Conservation (phyloP, 2,329 filamentous ascomycete species). For the Tolypocladium pustulatum region DNA sequence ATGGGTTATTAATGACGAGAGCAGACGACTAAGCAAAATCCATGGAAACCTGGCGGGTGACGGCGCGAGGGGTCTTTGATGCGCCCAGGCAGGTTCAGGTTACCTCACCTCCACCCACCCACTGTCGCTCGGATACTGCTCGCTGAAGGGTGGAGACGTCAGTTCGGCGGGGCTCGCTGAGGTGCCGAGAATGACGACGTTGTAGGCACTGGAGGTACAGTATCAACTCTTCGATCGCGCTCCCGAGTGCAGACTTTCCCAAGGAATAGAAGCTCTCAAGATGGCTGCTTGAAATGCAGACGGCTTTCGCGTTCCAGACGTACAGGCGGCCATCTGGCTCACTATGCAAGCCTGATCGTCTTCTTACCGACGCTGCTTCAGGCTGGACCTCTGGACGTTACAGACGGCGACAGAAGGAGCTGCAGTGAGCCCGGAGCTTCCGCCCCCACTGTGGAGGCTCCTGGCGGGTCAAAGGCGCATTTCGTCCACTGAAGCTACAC, state of each 20-base stretch:
- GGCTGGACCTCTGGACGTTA: not conserved
- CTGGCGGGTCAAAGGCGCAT: not conserved
- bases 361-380: not conserved
- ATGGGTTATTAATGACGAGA: constrained; percentile 8
- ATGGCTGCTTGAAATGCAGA: not conserved
- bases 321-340: not conserved
- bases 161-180: not conserved
- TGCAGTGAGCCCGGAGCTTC: constrained; percentile 1
- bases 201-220: not conserved
- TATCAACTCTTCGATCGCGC: not conserved
- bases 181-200: not conserved
- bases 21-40: not conserved
- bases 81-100: not conserved
- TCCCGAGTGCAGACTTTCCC: not conserved
- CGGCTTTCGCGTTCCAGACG: not conserved
- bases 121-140: not conserved
- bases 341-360: not conserved
- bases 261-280: not conserved
- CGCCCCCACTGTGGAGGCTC: not conserved
- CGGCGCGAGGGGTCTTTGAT: not conserved
- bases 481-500: not conserved
- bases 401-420: not conserved
- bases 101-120: not conserved
- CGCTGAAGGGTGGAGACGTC: not conserved
- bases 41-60: not conserved